Evolutionary conservation across 164 flowering plant species (phyloP), one percentile per base, ranked within the genome.

Genomic region (Kalanchoe fedtschenkoi): DNA sequence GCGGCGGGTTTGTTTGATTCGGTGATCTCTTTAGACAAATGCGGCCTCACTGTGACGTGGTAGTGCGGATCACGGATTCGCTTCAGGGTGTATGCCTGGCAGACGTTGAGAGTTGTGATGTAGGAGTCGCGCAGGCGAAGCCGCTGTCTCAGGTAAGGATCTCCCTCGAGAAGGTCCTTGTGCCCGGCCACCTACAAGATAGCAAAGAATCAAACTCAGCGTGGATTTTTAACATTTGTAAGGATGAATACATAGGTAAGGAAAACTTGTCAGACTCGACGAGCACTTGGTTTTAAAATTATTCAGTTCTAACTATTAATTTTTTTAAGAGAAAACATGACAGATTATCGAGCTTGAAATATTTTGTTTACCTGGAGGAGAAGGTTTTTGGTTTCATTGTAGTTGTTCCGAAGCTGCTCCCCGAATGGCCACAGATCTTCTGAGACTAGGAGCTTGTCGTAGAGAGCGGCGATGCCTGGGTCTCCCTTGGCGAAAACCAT

Each of bases 401-500:
- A 83, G 65, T 85, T 73, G 24, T 76, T 37, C 70, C 97, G 80
- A 75, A 93, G 70, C 1, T 46, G 67, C 73, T 85, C 85, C n/a
- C 97, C 99, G 62, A 93, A 84, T 15, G 82, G 55, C 91, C 84
- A 77, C 39, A 88, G 70, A 0, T 85, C 96, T 41, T 81, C 78
- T 0, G 96, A 84, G 21, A 93, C 98, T 6, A 93, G 86, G 41
- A 93, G 88, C 67, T 83, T 85, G 75, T 93, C 99, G 61, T 85
- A 87, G 38, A 88, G 66, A 24, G 91, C 87, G 47, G 97, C 97
- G 51, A 93, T 90, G 19, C 88, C 87, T 0, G 97, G 97, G 69
- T 92, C 88, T 66, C 97, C 98, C 81, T 92, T 92, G 70, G 97
- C 98, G 24, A 92, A 92, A 69, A 92, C 98, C 98, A 92, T 92